Evolutionary conservation across 192 early-diverging fungal species (phyloP), one percentile per base, ranked within the genome.

Genomic region (Paraglomus brasilianum): DNA sequence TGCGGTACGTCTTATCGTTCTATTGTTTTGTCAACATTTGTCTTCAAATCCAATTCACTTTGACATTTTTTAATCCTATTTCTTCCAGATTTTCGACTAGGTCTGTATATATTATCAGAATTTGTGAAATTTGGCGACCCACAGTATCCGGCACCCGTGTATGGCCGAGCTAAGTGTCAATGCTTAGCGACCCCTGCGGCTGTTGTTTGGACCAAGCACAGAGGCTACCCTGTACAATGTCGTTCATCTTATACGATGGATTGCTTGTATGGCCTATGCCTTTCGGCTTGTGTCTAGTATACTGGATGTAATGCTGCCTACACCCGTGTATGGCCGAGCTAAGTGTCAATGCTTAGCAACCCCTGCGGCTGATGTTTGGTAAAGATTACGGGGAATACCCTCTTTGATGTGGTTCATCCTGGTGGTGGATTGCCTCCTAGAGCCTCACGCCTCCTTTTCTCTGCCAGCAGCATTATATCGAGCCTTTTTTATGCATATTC

Each of bases 291-390:
- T 24, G n/a, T 22, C 53, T 24, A 56, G 19, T 10, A 56, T 30
- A 30, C 30, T 30, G 30, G 30, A 30, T 30, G 30, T 30, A 30
- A 30, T 30, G 30, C 30, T 30, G 30, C 19, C 53, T 11, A 24
- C 53, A 56, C 3, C 7, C 53, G 53, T 56, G 53, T 56, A 56
- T 56, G 53, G 53, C 10, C 53, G 53, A 56, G 53, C 19, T 6
- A 21, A n/a, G 22, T 21, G 30, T 4, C 53, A 56, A 21, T 56
- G 53, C 53, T 56, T 56, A 56, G 53, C 53, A 6, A 56, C 53
- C 53, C 53, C 19, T 56, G 53, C 53, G 53, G 19, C 53, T 24
- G 53, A 56, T 56, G 53, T 56, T 56, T 56, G 53, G 53, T 56
- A 24, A 2, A 56, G 53, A 4, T 56, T 21, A 56, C 14, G 19